Percentiles rank a stretch among this genome's conserved stretches.
Conservation (phyloP, 2,329 filamentous ascomycete species). For the Diaporthe sp. region DNA sequence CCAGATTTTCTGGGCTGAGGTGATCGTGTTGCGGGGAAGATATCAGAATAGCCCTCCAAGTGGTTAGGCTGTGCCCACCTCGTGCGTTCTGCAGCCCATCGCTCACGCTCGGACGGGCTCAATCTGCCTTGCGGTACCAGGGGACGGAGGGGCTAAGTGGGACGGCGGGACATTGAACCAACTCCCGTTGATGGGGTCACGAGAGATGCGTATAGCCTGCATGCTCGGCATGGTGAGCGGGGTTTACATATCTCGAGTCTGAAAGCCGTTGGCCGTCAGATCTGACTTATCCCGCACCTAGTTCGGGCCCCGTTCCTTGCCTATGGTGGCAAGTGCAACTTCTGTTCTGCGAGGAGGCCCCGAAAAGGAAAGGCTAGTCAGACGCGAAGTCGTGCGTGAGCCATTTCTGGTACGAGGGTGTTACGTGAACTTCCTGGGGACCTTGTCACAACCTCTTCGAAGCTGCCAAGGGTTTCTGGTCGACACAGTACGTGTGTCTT, state of each 20-base stretch:
- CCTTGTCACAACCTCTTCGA: background rate
- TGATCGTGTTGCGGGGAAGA: background rate
- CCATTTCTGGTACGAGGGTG: too few species aligned
- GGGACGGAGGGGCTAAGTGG: background rate
- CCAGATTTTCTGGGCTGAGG: background rate
- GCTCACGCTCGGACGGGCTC: background rate
- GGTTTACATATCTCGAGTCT: background rate
- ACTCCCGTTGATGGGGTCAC: background rate
- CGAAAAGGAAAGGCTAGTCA: background rate
- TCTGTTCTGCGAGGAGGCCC: background rate
- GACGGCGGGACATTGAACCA: background rate
- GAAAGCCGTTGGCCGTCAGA: background rate
- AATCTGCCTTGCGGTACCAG: background rate
- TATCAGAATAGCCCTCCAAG: background rate
- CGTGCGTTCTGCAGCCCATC: background rate
- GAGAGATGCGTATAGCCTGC: background rate
- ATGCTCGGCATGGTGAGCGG: background rate
- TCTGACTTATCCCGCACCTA: background rate
- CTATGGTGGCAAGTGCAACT: background rate
- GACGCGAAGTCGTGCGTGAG: background rate
- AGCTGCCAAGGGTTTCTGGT: too few species aligned
- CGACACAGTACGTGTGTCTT: background rate
- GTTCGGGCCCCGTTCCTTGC: background rate
- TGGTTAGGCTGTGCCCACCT: background rate
- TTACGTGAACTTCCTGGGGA: too few species aligned